Evolutionary conservation across 106 monocot species (phyloP), one percentile per base, ranked within the genome.

Genomic region (Dendrobium chrysotoxum): DNA sequence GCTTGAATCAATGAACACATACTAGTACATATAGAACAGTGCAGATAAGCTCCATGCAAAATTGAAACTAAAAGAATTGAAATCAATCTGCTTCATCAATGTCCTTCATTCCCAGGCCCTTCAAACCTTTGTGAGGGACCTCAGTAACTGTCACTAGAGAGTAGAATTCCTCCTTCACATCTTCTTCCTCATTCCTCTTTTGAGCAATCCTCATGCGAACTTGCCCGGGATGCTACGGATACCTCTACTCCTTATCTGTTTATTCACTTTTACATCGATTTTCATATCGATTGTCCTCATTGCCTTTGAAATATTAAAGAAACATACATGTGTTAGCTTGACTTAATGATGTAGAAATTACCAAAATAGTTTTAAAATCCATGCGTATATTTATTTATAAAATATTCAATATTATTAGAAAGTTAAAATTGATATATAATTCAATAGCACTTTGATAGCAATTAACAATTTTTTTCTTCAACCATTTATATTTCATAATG

Each of bases 101-200:
- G 18, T 87, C 61, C 84, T 86, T 89, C 72, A 86, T 89, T 9
- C 86, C 84, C 23, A 89, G 79, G 5, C 89, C 89, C 58, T 87
- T 89, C 4, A 89, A 72, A 25, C 86, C 89, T 57, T 89, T 86
- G 3, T 80, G 72, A 5, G 89, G 86, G n/a, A 89, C 38, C 85
- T 89, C 89, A 0, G 89, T 82, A 45, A 89, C 89, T 0, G 84
- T 86, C 2, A 89, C 89, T 58, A 89, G 57, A 30, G 89, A 89
- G 82, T 82, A 89, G 80, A 89, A 86, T 77, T 89, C 89, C 57
- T 89, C 89, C 80, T 89, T 89, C 39, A 86, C 89, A 78, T 89
- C 89, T 40, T 89, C 89, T 35, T 89, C 89, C 1, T 87, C 89
- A 23, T 89, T 89, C 80, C 89, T 87, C 78, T 87, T 89, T 2